Percentiles rank a stretch among this genome's conserved stretches.
Conservation (phyloP, 2,329 filamentous ascomycete genomes). For the Calonectria hongkongensis region DNA sequence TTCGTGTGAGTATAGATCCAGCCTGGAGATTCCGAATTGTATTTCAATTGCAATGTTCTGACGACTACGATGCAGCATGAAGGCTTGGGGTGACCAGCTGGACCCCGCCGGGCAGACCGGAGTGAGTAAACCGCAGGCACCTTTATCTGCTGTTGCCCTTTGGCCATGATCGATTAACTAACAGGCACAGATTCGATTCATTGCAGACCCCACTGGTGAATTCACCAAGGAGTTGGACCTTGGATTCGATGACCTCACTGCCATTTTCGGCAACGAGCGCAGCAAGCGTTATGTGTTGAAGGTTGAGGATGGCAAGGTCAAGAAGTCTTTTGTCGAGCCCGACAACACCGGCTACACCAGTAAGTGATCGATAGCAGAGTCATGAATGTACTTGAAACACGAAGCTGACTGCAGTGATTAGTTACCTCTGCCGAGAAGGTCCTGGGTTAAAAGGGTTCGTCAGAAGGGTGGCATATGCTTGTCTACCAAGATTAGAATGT, state of each 20-base stretch:
- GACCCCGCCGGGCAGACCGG: conserved; percentile 85
- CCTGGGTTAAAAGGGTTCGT: conserved; percentile 54
- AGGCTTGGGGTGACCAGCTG: conserved; percentile 87
- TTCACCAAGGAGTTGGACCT: conserved; percentile 92
- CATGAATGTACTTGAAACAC: not conserved
- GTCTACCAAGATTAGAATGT: conserved; percentile 1
- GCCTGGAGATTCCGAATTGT: not conserved
- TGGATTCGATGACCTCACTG: conserved; percentile 79
- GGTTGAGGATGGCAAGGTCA: conserved; percentile 89
- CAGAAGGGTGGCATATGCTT: not conserved
- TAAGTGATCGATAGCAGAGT: conserved; percentile 62
- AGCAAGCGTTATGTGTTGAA: conserved; percentile 93
- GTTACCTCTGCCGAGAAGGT: conserved; percentile 73
- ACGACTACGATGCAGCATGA: conserved; percentile 77
- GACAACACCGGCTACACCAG: conserved; percentile 90
- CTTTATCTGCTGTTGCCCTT: not conserved
- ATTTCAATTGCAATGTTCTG: conserved; percentile 9
- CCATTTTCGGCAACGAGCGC: conserved; percentile 87
- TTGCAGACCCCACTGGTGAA: conserved; percentile 85
- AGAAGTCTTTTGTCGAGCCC: conserved; percentile 87
- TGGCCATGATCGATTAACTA: conserved; percentile 26
- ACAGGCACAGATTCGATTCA: conserved; percentile 84
- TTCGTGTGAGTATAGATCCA: conserved; percentile 82
- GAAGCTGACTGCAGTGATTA: conserved; percentile 49
- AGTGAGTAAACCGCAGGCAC: conserved; percentile 73